Evolutionary conservation across 2,329 filamentous ascomycete genomes (phyloP), one percentile per base, ranked within the genome.

Genomic region (Pseudogymnoascus sp.): DNA sequence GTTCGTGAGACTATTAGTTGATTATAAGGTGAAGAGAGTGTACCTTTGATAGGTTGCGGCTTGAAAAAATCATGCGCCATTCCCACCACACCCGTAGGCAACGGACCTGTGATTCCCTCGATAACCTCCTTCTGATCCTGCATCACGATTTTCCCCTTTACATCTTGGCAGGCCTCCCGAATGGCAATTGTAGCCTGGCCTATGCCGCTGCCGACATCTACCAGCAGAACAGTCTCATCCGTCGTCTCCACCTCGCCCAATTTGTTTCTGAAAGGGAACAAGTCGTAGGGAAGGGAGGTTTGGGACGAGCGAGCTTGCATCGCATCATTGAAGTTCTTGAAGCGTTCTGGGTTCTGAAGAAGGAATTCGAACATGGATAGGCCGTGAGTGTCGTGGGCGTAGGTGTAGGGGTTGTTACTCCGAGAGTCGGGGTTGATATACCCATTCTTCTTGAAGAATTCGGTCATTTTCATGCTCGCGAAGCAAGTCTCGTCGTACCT

Each of bases 31-130:
- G 12, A 24, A 14, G 22, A 60, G 50, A 26, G 37, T 61, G n/a
- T 68, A 63, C 67, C 53, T 61, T 69, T 69, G 22, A 75, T 63
- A 0, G 73, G 73, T 60, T 77, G 72, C 0, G 70, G 68, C 5
- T 66, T 68, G 65, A 75, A 77, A 65, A 76, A 74, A 62, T 73
- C 69, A 64, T 76, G 68, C 6, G 65, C 66, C 66, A 73, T 68
- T 6, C 62, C 63, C 56, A 68, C 69, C 33, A 75, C 70, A 40
- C 69, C 50, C 8, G 24, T 53, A 10, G 62, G 35, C 6, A 63
- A 38, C 3, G 16, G 16, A 8, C 59, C 56, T 2, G 14, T 19
- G 12, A 66, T 59, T 2, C 59, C 63, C 6, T 35, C 64, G 46
- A 68, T 63, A 33, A 70, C 68, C n/a, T 59, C n/a, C 4, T 63